phyloP scores from a whole-genome alignment of 163 green algal species.

The Coccomyxa subellipsoidea region DNA sequence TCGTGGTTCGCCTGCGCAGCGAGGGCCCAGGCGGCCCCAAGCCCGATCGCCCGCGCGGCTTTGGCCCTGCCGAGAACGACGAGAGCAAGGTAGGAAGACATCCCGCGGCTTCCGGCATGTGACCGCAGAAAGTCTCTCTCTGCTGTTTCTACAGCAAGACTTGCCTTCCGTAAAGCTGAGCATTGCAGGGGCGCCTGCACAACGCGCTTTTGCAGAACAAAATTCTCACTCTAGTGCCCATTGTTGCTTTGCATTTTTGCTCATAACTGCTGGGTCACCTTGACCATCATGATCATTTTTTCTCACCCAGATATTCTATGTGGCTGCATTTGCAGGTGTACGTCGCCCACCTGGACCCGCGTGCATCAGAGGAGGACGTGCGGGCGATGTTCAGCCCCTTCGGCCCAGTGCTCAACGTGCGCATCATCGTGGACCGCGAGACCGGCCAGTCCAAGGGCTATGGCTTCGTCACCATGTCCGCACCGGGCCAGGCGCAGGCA shows the following conservation, averaged over 20 bases:
- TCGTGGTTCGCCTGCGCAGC: slow-evolving; percentile 57
- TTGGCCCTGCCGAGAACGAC: slow-evolving; percentile 32
- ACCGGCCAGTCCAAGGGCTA: slow-evolving; percentile 64
- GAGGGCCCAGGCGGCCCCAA: slow-evolving; percentile 24
- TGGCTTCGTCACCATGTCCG: slow-evolving; percentile 72
- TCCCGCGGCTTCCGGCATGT: too few relatives aligned
- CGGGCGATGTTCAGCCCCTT: slow-evolving; percentile 48
- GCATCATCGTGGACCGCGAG: slow-evolving; percentile 63
- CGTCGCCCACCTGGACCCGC: slow-evolving; percentile 37
- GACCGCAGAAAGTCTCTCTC: too few relatives aligned
- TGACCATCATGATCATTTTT: too few relatives aligned
- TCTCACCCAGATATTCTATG: neutral
- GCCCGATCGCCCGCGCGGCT: neutral
- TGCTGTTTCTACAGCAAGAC: too few relatives aligned
- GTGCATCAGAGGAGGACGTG: slow-evolving; percentile 36
- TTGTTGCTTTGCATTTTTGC: too few relatives aligned
- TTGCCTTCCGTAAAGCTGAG: too few relatives aligned
- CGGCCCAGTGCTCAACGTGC: slow-evolving; percentile 49
- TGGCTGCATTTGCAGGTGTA: slow-evolving; percentile 28
- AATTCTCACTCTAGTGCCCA: too few relatives aligned
- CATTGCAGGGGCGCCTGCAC: too few relatives aligned
- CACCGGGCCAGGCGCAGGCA: neutral
- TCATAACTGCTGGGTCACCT: too few relatives aligned
- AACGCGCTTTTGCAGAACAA: too few relatives aligned
- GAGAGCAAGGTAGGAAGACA: slow-evolving; percentile 28